Conservation (phyloP, 345 rosid genomes). For the Sisymbrium irio region DNA sequence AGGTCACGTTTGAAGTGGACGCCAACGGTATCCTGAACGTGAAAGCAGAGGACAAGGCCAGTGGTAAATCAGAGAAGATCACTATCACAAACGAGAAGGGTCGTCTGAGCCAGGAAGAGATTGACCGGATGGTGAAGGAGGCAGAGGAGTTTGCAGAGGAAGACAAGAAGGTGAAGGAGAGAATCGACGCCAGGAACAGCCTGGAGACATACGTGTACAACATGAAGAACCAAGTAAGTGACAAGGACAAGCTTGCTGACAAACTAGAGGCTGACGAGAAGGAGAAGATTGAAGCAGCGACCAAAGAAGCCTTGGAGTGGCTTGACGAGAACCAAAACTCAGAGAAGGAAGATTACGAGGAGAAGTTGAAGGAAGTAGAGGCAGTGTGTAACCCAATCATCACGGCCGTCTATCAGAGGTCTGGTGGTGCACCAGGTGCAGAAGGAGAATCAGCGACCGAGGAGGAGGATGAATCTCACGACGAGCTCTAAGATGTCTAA, state of each 20-base stretch:
- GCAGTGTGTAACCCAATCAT: constrained; percentile 95
- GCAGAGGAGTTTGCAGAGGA: constrained; percentile 40
- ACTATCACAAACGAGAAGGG: constrained; percentile 37
- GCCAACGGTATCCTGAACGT: constrained; percentile 39
- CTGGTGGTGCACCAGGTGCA: constrained; percentile 76
- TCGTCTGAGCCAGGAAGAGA: constrained; percentile 33
- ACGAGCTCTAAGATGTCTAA: constrained; percentile 27
- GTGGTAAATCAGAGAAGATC: constrained; percentile 37
- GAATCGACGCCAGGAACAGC: constrained; percentile 80
- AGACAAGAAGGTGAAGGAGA: constrained; percentile 43
- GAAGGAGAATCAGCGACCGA: constrained; percentile 25
- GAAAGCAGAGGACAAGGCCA: constrained; percentile 41
- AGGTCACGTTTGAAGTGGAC: constrained; percentile 40
- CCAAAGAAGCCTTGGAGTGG: constrained; percentile 95
- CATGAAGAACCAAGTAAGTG: constrained; percentile 93
- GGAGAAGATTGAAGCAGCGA: constrained; percentile 76
- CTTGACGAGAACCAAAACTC: constrained; percentile 84
- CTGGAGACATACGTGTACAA: constrained; percentile 85
- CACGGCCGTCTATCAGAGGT: constrained; percentile 78
- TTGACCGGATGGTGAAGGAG: constrained; percentile 36
- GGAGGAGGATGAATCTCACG: constrained; percentile 39
- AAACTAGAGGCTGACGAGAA: constrained; percentile 87
- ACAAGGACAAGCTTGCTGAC: constrained; percentile 94
- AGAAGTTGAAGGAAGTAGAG: constrained; percentile 94
- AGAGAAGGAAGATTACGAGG: constrained; percentile 90